Conservation (phyloP, 345 rosid genomes). For the Eucalyptus tenuipes region DNA sequence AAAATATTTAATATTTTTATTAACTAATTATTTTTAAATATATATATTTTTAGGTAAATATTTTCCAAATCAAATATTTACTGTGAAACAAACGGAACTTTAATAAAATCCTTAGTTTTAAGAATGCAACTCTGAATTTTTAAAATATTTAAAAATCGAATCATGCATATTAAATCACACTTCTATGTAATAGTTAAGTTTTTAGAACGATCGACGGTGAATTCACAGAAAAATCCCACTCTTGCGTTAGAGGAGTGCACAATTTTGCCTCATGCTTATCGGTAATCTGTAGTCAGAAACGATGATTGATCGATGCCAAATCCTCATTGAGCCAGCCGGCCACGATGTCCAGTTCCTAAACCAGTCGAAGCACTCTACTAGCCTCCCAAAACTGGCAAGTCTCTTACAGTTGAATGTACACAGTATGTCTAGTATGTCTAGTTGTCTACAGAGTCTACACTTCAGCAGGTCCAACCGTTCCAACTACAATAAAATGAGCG, state of each 20-base stretch:
- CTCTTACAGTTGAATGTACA: background rate
- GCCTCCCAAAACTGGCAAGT: accelerated
- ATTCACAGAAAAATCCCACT: accelerated
- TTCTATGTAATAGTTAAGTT: accelerated
- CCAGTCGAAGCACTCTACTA: background rate
- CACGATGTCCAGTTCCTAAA: background rate
- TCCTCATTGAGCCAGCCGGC: too few species aligned
- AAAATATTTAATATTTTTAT: too few species aligned
- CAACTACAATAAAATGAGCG: background rate
- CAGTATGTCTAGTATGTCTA: accelerated
- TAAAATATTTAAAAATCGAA: accelerated
- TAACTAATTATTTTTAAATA: too few species aligned
- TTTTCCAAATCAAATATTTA: accelerated
- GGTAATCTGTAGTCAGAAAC: accelerated
- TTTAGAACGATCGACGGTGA: accelerated
- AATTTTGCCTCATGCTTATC: too few species aligned
- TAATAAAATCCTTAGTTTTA: background rate
- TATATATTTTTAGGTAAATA: too few species aligned
- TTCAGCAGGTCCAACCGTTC: background rate
- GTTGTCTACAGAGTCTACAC: accelerated
- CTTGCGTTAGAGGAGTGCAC: accelerated
- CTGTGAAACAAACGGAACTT: accelerated
- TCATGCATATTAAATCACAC: accelerated
- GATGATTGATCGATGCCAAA: too few species aligned
- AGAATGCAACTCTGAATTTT: too few species aligned